Conservation (phyloP, 106 monocot genomes). For the Phalaenopsis aphrodite region DNA sequence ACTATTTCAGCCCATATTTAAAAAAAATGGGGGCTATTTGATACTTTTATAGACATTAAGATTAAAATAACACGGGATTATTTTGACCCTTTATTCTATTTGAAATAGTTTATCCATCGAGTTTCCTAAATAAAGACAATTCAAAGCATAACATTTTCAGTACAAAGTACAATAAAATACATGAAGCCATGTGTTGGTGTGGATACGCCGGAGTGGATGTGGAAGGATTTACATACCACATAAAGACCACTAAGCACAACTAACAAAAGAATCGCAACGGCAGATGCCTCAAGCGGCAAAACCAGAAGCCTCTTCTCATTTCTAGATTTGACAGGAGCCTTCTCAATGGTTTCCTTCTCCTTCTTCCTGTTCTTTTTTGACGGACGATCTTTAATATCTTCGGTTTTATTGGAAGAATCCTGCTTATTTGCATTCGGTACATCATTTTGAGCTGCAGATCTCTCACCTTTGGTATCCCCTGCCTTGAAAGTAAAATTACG, state of each 20-base stretch:
- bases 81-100: too few relatives aligned
- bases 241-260: slow-evolving; percentile 71
- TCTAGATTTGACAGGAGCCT: slow-evolving; percentile 24
- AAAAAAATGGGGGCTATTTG: too few relatives aligned
- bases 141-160: too few relatives aligned
- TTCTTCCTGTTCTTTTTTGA: slow-evolving; percentile 79
- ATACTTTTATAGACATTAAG: too few relatives aligned
- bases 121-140: too few relatives aligned
- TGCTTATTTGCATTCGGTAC: slow-evolving; percentile 26
- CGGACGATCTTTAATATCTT: slow-evolving; percentile 50
- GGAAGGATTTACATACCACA: slow-evolving; percentile 53
- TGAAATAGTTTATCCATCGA: too few relatives aligned
- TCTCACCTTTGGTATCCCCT: slow-evolving; percentile 48
- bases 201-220: neutral
- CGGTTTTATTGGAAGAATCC: slow-evolving; percentile 32
- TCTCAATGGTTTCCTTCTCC: slow-evolving; percentile 48
- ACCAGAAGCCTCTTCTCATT: slow-evolving; percentile 60
- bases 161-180: too few relatives aligned
- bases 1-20: too few relatives aligned
- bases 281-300: slow-evolving; percentile 75
- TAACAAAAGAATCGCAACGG: slow-evolving; percentile 58
- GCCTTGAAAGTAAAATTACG: slow-evolving; percentile 43
- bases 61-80: too few relatives aligned
- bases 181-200: neutral
- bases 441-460: slow-evolving; percentile 36